Evolutionary conservation across 148 eudicot species (phyloP).

Genomic region (Fagopyrum esculentum): DNA sequence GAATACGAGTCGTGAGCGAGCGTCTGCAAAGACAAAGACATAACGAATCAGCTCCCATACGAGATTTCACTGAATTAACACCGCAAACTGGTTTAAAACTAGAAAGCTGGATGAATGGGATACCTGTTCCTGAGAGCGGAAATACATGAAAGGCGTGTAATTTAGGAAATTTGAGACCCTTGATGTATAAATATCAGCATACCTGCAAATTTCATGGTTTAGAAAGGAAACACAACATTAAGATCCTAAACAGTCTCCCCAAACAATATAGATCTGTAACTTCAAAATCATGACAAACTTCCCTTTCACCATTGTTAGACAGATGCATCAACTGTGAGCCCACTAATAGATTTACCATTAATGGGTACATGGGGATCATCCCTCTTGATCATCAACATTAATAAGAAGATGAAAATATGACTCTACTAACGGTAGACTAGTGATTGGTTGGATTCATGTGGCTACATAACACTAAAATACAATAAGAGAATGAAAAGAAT

Average conservation of each 20-base stretch:
- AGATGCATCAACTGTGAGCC: not conserved
- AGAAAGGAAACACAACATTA: not conserved
- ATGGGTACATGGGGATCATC: no score
- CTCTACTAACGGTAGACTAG: no score
- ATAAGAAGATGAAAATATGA: no score
- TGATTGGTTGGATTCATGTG: not conserved
- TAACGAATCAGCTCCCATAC: no score
- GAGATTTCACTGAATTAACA: no score
- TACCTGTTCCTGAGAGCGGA: conserved; percentile 97
- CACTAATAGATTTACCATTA: not conserved
- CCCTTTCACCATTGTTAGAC: not conserved
- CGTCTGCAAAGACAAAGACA: conserved; percentile 44
- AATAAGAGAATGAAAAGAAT: not conserved
- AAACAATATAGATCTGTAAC: no score
- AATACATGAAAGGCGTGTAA: conserved; percentile 95
- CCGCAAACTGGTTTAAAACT: no score
- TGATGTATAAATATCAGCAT: conserved; percentile 97
- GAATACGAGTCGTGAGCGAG: conserved; percentile 94
- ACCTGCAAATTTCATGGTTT: conserved; percentile 36
- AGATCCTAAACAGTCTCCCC: no score
- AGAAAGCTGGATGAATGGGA: not conserved
- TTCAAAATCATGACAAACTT: not conserved
- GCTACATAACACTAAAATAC: not conserved
- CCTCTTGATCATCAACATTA: no score
- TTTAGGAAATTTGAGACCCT: conserved; percentile 93